Base-by-base conservation (phyloP, 31 red algal genomes). In the Porphyra umbilicalis region DNA sequence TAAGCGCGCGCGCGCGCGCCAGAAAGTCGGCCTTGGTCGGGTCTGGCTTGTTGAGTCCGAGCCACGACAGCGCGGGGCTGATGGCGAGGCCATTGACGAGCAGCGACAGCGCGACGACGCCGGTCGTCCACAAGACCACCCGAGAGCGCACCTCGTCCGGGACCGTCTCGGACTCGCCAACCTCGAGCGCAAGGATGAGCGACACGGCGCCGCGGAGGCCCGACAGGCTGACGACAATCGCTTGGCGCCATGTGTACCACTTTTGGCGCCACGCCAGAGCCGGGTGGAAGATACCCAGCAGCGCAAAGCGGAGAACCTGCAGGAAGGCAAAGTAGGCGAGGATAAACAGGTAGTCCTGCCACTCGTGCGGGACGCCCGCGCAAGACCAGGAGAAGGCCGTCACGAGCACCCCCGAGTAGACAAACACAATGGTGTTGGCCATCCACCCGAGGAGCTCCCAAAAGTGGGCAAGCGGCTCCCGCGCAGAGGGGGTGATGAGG, bases 161-260 rank as follows among this genome's bases (percentile, higher is more conserved):
- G 80, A 97, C 84, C 20, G 83, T 81, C 25, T 85, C 39, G 40
- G 68, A 87, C 34, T 86, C 85, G 31, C 82, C 90, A 16, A 97
- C 90, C 77, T 93, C 89, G 36, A 93, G 83, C 13, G 90, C 94
- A 15, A 97, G 81, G 82, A 98, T 87, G 38, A 98, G 79, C 0
- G 96, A 93, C 7, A 98, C 90, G 20, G 92, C 92, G 9, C 96
- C 96, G 75, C 96, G 96, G 35, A 98, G 93, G 76, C 96, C 96
- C 74, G 89, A 91, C 39, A 90, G 91, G 10, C 84, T 88, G n/a
- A 95, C 87, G 0, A 98, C 83, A 0, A 92, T 38, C 0, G 93
- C 87, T 84, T 95, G 86, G 38, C 85, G 85, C 96, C 96, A 90
- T 38, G 82, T 76, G 32, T 85, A 85, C 88, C 92, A 95, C 77